Conservation (phyloP, 1,284 basidiomycete genomes). For the Fomitiporia mediterranea region DNA sequence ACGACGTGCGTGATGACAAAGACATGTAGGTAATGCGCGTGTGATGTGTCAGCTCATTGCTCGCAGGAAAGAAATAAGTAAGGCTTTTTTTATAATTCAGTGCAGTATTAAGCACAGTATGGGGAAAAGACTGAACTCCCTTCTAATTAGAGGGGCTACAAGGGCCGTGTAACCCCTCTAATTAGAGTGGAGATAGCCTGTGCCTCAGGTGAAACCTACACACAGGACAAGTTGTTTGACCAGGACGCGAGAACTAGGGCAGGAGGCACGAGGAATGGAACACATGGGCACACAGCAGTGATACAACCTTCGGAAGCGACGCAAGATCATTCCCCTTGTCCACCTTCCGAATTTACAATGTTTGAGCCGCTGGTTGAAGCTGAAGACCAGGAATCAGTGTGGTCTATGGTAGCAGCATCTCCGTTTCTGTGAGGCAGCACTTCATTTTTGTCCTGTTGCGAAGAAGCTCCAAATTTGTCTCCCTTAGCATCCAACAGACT, state of each 20-base stretch:
- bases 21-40: too few species aligned
- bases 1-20: too few species aligned
- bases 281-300: conserved; percentile 71
- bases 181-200: too few species aligned
- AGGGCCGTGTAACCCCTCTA: too few species aligned
- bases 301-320: conserved; percentile 42
- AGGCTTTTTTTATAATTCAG: too few species aligned
- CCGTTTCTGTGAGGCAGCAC: conserved; percentile 20
- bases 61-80: too few species aligned
- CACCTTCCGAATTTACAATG: neutral
- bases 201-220: too few species aligned
- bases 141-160: too few species aligned
- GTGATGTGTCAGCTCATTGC: too few species aligned
- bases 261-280: conserved; percentile 71
- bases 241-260: conserved; percentile 73
- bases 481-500: conserved; percentile 49
- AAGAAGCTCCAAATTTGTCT: conserved; percentile 31
- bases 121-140: too few species aligned
- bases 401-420: conserved; percentile 18
- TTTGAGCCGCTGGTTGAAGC: neutral
- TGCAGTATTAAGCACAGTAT: too few species aligned
- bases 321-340: conserved; percentile 1
- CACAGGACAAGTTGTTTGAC: conserved; percentile 72
- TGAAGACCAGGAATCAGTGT: conserved; percentile 7
- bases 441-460: conserved; percentile 22